Conservation (phyloP, 306 rosid species). For the Crataegus laevigata region DNA sequence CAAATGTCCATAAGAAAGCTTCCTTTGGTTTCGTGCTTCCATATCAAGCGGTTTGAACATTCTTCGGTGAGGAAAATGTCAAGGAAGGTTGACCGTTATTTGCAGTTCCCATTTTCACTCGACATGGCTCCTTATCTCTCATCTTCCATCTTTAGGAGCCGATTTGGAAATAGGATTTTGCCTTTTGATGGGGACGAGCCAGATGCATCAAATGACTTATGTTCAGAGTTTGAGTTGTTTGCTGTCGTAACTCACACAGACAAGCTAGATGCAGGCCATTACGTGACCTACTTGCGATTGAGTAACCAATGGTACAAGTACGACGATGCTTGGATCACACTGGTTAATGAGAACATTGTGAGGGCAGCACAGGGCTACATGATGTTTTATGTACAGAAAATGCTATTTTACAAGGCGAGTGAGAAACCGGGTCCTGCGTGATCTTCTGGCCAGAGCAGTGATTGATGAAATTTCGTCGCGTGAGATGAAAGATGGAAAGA, state of each 20-base stretch:
- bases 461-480: neutral
- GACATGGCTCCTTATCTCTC: conserved; percentile 90
- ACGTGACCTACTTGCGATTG: conserved; percentile 76
- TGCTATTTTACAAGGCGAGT: conserved; percentile 70
- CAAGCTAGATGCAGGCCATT: conserved; percentile 88
- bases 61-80: conserved; percentile 79
- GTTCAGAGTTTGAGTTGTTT: conserved; percentile 84
- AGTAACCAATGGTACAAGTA: conserved; percentile 87
- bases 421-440: conserved; percentile 56
- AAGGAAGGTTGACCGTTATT: conserved; percentile 74
- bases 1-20: conserved; percentile 93
- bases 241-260: conserved; percentile 87
- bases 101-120: conserved; percentile 83
- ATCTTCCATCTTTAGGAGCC: conserved; percentile 68
- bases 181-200: conserved; percentile 69
- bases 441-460: too few relatives aligned
- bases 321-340: conserved; percentile 91
- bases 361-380: conserved; percentile 92
- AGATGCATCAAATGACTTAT: conserved; percentile 49
- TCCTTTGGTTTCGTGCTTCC: conserved; percentile 87
- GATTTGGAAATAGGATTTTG: conserved; percentile 76
- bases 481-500: neutral
- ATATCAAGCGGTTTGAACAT: conserved; percentile 89
- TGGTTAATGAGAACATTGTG: conserved; percentile 72
- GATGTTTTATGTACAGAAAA: conserved; percentile 97